Evolutionary conservation across 2,329 filamentous ascomycete genomes (phyloP), one percentile per base, ranked within the genome.

Genomic region (Penicillium sp.): DNA sequence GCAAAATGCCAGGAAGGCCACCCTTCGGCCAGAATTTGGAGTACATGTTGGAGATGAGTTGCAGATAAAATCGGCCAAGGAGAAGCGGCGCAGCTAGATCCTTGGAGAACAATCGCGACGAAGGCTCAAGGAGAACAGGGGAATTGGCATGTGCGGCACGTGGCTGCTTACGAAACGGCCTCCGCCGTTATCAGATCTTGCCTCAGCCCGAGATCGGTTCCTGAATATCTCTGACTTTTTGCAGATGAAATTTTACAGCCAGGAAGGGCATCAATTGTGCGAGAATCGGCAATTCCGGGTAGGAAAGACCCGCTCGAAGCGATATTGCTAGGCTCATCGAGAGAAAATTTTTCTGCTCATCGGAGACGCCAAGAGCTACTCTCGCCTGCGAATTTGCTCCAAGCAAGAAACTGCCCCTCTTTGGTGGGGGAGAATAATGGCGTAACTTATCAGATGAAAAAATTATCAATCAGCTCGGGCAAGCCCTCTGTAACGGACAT

Each of bases 11-110:
- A 2, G 71, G 70, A 4, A 74, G 62, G n/a, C 72, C 72, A 3
- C 72, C 72, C 31, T 73, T 71, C 6, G 72, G 72, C 71, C 72
- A 74, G 63, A 74, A 74, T 44, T 74, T 73, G 18, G 72, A 74
- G 52, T 71, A 71, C 71, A 74, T 73, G 3, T 54, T 62, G 40
- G 9, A 5, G 13, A 46, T n/a, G 19, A 2, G 10, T 39, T 24
- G 19, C 4, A 50, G 44, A 49, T 33, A 18, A 35, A n/a, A 50
- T 1, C 35, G 27, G 35, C 14, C 10, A 19, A 40, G 2, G 18
- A 24, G 36, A 24, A 37, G 27, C 27, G n/a, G 14, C 16, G 7
- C 35, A 4, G 6, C 36, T 19, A 27, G 22, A 35, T 44, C 3
- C 39, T 53, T 43, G 24, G 50, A 41, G 31, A 43, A 31, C 6